Evolutionary conservation across 2,329 filamentous ascomycete genomes (phyloP).

Genomic region (Hypoxylon sp.): DNA sequence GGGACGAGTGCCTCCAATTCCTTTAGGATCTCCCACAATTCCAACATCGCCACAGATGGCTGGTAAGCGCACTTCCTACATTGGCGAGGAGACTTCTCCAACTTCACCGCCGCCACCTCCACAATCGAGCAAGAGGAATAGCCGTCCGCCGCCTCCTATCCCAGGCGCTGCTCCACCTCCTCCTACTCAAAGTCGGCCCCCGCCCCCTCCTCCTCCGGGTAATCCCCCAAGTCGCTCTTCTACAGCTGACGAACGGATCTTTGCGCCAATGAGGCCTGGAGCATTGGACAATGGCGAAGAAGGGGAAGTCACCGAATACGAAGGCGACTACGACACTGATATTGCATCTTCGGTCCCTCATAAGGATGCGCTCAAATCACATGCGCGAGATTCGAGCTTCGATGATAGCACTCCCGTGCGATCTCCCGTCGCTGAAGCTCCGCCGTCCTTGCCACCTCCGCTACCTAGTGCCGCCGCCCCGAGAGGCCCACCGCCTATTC

Average conservation of each 20-base stretch:
- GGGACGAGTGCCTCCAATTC: conserved; percentile 57
- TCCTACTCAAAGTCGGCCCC: conserved; percentile 70
- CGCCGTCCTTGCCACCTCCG: conserved; percentile 67
- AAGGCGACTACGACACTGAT: conserved; percentile 97
- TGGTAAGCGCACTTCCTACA: conserved; percentile 53
- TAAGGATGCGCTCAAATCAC: conserved; percentile 90
- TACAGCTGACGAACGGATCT: conserved; percentile 66
- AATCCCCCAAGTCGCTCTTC: conserved; percentile 67
- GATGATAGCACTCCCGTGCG: conserved; percentile 76
- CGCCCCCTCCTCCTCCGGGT: conserved; percentile 75
- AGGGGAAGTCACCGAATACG: conserved; percentile 91
- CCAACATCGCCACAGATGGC: conserved; percentile 60
- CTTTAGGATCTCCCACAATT: conserved; percentile 60
- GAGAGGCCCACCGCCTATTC: conserved; percentile 75
- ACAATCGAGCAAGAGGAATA: conserved; percentile 65
- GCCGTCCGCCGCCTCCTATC: conserved; percentile 71
- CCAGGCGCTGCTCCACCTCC: conserved; percentile 66
- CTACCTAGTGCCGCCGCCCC: conserved; percentile 67
- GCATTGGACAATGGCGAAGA: conserved; percentile 70
- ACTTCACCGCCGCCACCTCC: conserved; percentile 56
- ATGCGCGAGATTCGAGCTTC: conserved; percentile 80
- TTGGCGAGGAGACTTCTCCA: conserved; percentile 55
- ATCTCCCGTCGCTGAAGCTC: conserved; percentile 63
- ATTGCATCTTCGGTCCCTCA: conserved; percentile 94
- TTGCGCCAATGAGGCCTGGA: conserved; percentile 59